Percentiles rank a stretch among this genome's conserved stretches.
Conservation (phyloP, 139 green algal genomes). For the Chlorella sp. region DNA sequence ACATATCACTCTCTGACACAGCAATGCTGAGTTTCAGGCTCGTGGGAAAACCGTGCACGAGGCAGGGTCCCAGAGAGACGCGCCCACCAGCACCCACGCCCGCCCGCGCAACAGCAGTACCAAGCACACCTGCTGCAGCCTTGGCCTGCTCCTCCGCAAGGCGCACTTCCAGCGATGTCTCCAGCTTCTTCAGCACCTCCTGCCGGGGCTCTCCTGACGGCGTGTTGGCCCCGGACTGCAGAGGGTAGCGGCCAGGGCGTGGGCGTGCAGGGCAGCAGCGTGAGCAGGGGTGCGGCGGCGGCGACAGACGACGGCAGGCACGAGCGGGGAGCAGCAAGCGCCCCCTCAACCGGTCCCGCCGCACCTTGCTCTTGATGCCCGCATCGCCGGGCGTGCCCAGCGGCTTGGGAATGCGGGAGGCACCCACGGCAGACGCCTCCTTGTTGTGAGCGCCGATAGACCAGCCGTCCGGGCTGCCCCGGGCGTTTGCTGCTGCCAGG, state of each 20-base stretch:
- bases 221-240: slow-evolving; percentile 8
- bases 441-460: neutral
- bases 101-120: neutral
- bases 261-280: too few species aligned
- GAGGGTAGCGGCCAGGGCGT: neutral
- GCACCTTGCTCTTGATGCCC: neutral
- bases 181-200: slow-evolving; percentile 22
- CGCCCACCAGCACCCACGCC: neutral
- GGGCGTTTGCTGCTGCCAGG: neutral
- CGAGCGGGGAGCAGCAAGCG: neutral
- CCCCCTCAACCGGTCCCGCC: neutral
- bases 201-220: neutral
- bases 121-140: neutral
- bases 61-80: too few species aligned
- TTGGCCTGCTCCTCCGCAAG: neutral
- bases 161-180: neutral
- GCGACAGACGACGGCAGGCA: slow-evolving; percentile 2
- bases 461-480: slow-evolving; percentile 1
- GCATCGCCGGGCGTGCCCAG: neutral
- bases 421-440: neutral
- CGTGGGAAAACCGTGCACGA: neutral
- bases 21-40: too few species aligned
- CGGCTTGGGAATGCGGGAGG: neutral
- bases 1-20: too few species aligned
- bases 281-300: neutral